phyloP scores from a whole-genome alignment of 371 early-diverging fungal genomes.

The Gilbertella persicaria region DNA sequence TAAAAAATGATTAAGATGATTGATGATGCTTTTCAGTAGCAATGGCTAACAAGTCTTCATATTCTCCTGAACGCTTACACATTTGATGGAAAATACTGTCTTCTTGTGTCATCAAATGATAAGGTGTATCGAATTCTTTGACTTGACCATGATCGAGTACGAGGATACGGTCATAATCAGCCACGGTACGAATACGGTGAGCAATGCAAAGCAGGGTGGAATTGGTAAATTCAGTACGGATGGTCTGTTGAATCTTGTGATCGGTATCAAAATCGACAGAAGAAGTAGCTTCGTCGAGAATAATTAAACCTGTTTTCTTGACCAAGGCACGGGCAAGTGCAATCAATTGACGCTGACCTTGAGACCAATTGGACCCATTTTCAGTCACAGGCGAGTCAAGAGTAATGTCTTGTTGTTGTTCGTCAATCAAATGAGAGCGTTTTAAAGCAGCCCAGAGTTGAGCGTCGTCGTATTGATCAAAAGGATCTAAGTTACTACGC shows the following conservation, averaged over 20 bases:
- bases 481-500: slow-evolving; percentile 80
- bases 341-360: slow-evolving; percentile 90
- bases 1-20: not conserved
- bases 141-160: slow-evolving; percentile 82
- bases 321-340: slow-evolving; percentile 84
- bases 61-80: slow-evolving; percentile 72
- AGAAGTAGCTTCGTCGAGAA: slow-evolving; percentile 89
- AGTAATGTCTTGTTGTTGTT: slow-evolving; percentile 28
- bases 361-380: slow-evolving; percentile 79
- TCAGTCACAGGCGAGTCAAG: slow-evolving; percentile 66
- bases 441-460: slow-evolving; percentile 78
- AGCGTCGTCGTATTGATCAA: slow-evolving; percentile 67
- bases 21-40: slow-evolving; percentile 14
- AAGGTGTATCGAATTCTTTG: slow-evolving; percentile 75
- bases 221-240: slow-evolving; percentile 66
- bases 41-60: slow-evolving; percentile 37
- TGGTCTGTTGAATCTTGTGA: slow-evolving; percentile 76
- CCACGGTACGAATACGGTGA: slow-evolving; percentile 81
- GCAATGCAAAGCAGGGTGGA: slow-evolving; percentile 76
- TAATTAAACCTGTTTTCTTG: slow-evolving; percentile 68
- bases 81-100: slow-evolving; percentile 62
- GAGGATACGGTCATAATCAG: slow-evolving; percentile 88
- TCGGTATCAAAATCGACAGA: slow-evolving; percentile 79
- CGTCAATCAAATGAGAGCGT: slow-evolving; percentile 65
- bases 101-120: slow-evolving; percentile 52